Percentiles rank a stretch among this genome's conserved stretches.
Conservation (phyloP, 495 filamentous ascomycete species). For the Neurospora sp. region DNA sequence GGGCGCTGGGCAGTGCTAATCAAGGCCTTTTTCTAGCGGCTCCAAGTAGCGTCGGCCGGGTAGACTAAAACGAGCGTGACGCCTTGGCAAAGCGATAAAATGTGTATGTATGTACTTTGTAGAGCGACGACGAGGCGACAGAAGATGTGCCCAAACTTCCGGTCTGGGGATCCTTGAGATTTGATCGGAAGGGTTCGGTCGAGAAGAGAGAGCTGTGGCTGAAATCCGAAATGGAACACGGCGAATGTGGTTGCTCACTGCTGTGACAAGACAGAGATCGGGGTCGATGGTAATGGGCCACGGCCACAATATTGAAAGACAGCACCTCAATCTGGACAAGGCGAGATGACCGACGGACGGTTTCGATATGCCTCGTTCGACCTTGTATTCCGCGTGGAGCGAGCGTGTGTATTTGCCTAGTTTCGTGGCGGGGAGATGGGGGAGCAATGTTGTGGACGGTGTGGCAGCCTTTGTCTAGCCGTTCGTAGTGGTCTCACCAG, state of each 20-base stretch:
- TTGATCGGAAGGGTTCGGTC: neutral
- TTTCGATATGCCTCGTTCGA: neutral
- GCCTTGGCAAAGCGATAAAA: slow-evolving; percentile 2
- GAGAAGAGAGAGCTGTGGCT: neutral
- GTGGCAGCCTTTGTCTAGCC: neutral
- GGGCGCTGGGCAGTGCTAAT: neutral
- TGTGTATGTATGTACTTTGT: neutral
- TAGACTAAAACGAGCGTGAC: slow-evolving; percentile 13
- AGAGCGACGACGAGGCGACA: neutral
- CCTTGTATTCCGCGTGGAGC: neutral
- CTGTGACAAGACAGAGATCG: neutral
- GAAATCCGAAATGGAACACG: neutral
- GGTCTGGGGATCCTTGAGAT: neutral
- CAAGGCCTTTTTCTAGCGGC: neutral
- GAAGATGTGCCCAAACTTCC: neutral
- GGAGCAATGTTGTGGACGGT: neutral
- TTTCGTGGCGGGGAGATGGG: neutral
- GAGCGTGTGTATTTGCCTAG: neutral
- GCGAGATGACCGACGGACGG: neutral
- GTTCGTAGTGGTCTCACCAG: neutral
- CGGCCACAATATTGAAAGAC: neutral
- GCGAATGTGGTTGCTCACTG: neutral
- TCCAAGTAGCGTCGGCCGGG: neutral
- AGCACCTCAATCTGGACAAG: neutral
- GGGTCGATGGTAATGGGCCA: neutral